A percentile compares a stretch with the other conserved stretches of the same genome.
Evolutionary conservation across 768 basidiomycete genomes (phyloP).

Genomic region (Leccinum arenicola): DNA sequence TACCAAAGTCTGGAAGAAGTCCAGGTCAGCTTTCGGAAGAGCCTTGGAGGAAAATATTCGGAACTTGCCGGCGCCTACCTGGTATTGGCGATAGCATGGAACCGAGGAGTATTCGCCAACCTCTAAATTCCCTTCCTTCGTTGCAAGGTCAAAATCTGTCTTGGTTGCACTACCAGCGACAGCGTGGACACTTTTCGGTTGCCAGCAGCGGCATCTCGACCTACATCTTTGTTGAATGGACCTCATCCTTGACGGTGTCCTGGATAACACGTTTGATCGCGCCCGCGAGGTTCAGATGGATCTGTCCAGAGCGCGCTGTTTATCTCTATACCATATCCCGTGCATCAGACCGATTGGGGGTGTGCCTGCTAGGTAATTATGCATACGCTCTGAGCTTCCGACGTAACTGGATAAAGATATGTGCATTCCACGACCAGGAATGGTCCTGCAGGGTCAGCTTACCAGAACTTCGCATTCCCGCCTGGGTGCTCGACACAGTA

Average conservation of each 20-base stretch:
- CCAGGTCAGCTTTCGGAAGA: constrained; percentile 12
- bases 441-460: constrained; percentile 10
- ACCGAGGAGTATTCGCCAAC: constrained; percentile 15
- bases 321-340: constrained; percentile 18
- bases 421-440: constrained; percentile 5
- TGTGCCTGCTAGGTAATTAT: constrained; percentile 3
- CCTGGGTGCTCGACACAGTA: not conserved
- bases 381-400: constrained; percentile 2
- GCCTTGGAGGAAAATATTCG: constrained; percentile 14
- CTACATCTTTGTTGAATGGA: constrained; percentile 6
- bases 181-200: constrained; percentile 1
- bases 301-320: constrained; percentile 17
- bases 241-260: constrained; percentile 11
- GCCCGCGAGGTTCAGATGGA: constrained; percentile 15
- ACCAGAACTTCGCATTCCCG: constrained; percentile 6
- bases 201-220: constrained; percentile 14
- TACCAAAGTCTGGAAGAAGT: constrained; percentile 25
- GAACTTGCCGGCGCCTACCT: constrained; percentile 22
- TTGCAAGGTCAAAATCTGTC: constrained; percentile 23
- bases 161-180: constrained; percentile 1
- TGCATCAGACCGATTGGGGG: constrained; percentile 4
- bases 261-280: constrained; percentile 11
- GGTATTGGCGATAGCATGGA: constrained; percentile 11
- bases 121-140: constrained; percentile 20
- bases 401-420: constrained; percentile 1